Base-by-base conservation (phyloP, 1,284 basidiomycete genomes). In the Boletellus deceptivus region DNA sequence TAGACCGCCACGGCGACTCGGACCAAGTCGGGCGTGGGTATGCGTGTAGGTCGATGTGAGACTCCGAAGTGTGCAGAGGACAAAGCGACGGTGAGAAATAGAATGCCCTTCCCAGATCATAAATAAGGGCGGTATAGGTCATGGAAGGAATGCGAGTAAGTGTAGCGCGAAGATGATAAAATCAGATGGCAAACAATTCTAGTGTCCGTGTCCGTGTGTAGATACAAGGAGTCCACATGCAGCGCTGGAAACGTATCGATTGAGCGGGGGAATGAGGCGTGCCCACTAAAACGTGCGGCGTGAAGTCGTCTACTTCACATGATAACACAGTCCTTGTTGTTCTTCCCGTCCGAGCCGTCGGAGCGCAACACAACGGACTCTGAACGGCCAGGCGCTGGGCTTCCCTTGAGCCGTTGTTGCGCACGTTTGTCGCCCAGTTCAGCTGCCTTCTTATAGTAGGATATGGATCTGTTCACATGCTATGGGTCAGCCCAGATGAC, bases 391-490 rank as follows among this genome's bases (percentile, higher is more conserved):
- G 83, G 81, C 41, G 70, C 77, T 45, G 76, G 73, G n/a, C 76
- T 74, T 14, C 79, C 80, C 68, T 82, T 85, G n/a, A 99, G 73
- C 43, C 97, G 84, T 65, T 95, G 91, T 14, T 80, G 75, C 0
- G 96, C 94, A 52, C 96, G 90, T 69, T 93, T 96, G 74, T 99
- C 96, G 39, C 96, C 95, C 33, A 86, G 83, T n/a, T 96, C 93
- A 6, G 93, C 87, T 1, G 96, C 93, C 55, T 83, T 82, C 70
- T 89, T 89, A 77, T 96, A 99, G 80, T 89, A 98, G 25, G 78
- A 70, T 50, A 84, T 76, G 2, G 94, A 86, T 59, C 87, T 89
- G 57, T 22, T 38, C 25, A 37, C 43, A 34, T 11, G 35, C 41
- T 42, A 27, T 50, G 4, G 17, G 50, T 57, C 40, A 59, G 51